Evolutionary conservation across 768 basidiomycete species (phyloP), one percentile per base, ranked within the genome.

Genomic region (Tephrocybe sp.): DNA sequence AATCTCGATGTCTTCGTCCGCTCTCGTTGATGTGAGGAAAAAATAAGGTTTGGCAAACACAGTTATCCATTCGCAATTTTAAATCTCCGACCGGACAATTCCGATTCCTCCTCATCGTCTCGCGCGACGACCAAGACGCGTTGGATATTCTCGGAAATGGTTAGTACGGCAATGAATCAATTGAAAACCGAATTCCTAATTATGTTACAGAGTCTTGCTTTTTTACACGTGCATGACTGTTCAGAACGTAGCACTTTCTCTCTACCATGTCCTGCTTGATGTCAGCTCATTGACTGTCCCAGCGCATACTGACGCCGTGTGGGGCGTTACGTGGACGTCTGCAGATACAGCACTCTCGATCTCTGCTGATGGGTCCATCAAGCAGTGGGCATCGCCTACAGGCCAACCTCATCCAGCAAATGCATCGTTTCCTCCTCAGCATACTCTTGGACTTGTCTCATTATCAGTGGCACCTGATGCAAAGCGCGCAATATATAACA

Each of bases 21-120:
- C 90, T 87, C 72, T 92, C 89, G 90, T 92, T 84, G 89, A 92
- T 91, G 89, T 80, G 68, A 79, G 65, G 70, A 72, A 76, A 77
- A 73, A 77, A 72, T 78, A 75, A 72, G 73, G 76, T 82, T 85
- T 68, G 56, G 36, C 26, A 45, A 41, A 23, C 30, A 33, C 49
- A 51, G 66, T 61, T 68, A 67, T 67, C 65, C 60, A 4, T 60
- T 49, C 48, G 23, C n/a, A 19, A 3, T 20, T n/a, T 84, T 81
- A 9, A 70, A 68, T 62, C 75, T 73, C 85, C 77, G 86, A 64
- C 60, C 79, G 82, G 82, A 52, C 57, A 63, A 51, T 45, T 35
- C 78, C 80, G 78, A 48, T 20, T 20, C 22, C 30, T 52, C 36
- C 57, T 65, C 59, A 55, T 57, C 59, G 55, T 58, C 52, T 42